These are phyloP conservation scores for Phyllosticta capitalensis DNA, from an alignment of 2,329 filamentous ascomycete species.

Conservation along the genomic window DNA sequence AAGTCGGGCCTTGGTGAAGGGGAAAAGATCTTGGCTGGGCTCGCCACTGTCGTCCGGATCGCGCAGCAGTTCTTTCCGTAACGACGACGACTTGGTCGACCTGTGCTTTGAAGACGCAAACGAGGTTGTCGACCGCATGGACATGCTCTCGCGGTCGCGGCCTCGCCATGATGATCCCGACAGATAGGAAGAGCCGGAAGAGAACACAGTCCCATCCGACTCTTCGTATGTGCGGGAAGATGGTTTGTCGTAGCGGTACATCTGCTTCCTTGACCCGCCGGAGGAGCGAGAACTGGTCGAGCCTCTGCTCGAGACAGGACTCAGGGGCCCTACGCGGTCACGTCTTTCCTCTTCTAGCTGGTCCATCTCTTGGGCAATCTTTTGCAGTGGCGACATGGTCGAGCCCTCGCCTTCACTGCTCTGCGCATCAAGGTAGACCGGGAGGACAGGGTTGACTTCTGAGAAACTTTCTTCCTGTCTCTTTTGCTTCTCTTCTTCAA, in stretches of 20 bases:
- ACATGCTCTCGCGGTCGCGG: slow-evolving; percentile 51
- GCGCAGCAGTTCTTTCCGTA: slow-evolving; percentile 70
- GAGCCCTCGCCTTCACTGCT: slow-evolving; percentile 56
- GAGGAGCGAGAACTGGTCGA: slow-evolving; percentile 43
- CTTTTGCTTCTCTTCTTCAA: slow-evolving; percentile 53
- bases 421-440: slow-evolving; percentile 45
- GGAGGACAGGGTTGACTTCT: slow-evolving; percentile 23
- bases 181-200: slow-evolving; percentile 50
- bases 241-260: slow-evolving; percentile 39
- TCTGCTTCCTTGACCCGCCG: slow-evolving; percentile 33
- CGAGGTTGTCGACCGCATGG: slow-evolving; percentile 44
- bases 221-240: slow-evolving; percentile 24
- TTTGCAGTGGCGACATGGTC: slow-evolving; percentile 59
- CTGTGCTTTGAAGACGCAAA: slow-evolving; percentile 30
- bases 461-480: slow-evolving; percentile 19
- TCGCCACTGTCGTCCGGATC: slow-evolving; percentile 63
- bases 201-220: slow-evolving; percentile 52
- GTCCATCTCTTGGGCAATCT: slow-evolving; percentile 63
- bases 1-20: slow-evolving; percentile 70
- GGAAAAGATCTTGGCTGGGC: slow-evolving; percentile 64
- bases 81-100: slow-evolving; percentile 43
- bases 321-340: slow-evolving; percentile 56
- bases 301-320: slow-evolving; percentile 60
- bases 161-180: slow-evolving; percentile 19
- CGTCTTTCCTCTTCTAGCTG: slow-evolving; percentile 51